phyloP scores from a whole-genome alignment of 1,139 yeast species.

The Hyphopichia khmerensis region DNA sequence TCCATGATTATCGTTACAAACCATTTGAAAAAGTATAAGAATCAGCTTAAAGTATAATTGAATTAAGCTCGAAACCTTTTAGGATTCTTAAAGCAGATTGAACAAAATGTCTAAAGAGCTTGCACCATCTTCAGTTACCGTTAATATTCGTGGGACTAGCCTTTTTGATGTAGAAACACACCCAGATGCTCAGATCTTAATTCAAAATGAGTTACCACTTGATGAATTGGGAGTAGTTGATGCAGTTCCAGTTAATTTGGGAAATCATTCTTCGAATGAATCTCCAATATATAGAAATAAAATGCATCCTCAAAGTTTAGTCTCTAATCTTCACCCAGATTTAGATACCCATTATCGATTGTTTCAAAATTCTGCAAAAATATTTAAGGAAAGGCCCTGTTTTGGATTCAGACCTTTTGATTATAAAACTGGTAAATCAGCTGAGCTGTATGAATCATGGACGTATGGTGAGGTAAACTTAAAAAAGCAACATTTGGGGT shows the following conservation, averaged over 20 bases:
- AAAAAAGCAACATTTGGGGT: conserved; percentile 54
- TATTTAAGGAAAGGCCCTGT: conserved; percentile 14
- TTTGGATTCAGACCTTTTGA: conserved; percentile 16
- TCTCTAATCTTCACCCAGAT: conserved; percentile 39
- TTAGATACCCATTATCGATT: conserved; percentile 16
- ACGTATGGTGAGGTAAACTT: conserved; percentile 40
- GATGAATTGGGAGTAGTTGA: conserved; percentile 2
- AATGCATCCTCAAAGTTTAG: conserved; percentile 27
- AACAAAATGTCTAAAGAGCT: not conserved
- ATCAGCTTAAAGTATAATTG: too few species aligned
- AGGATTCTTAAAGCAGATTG: too few species aligned
- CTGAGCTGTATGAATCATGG: conserved; percentile 43
- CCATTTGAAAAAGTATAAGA: too few species aligned
- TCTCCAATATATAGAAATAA: conserved; percentile 3
- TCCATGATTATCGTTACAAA: too few species aligned
- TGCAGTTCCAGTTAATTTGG: conserved; percentile 2
- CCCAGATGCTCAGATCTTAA: not conserved
- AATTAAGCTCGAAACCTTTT: too few species aligned
- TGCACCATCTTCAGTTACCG: not conserved
- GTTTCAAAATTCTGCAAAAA: conserved; percentile 13
- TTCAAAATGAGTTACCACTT: conserved; percentile 1
- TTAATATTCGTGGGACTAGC: not conserved
- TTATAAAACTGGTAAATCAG: conserved; percentile 11
- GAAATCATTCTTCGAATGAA: not conserved
- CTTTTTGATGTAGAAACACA: not conserved